Evolutionary conservation across 2,329 filamentous ascomycete genomes (phyloP).

Genomic region (Rhynchosporium graminicola): DNA sequence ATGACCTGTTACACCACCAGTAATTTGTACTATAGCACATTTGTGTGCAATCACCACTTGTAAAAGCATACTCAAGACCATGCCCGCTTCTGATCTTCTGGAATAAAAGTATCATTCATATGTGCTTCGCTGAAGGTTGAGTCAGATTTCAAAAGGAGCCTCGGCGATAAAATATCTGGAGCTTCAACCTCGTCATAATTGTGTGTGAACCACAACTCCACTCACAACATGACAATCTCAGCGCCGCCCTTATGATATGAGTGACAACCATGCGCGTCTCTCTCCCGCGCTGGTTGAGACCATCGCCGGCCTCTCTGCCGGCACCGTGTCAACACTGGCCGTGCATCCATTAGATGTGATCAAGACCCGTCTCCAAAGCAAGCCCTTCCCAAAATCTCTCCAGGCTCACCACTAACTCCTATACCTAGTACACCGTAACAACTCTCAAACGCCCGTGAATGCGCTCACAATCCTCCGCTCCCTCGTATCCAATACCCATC

Average conservation of each 20-base stretch:
- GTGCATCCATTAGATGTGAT: slow-evolving; percentile 94
- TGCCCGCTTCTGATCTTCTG: neutral
- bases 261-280: slow-evolving; percentile 53
- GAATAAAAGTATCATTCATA: neutral
- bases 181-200: slow-evolving; percentile 32
- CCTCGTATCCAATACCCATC: slow-evolving; percentile 50
- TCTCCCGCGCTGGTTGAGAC: slow-evolving; percentile 82
- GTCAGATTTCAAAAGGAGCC: slow-evolving; percentile 8
- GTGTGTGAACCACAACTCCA: slow-evolving; percentile 18
- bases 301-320: slow-evolving; percentile 86
- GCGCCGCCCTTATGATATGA: slow-evolving; percentile 40
- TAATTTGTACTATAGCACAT: slow-evolving; percentile 38
- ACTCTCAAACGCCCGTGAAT: slow-evolving; percentile 46
- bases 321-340: slow-evolving; percentile 79
- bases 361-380: slow-evolving; percentile 93
- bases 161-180: slow-evolving; percentile 20
- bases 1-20: slow-evolving; percentile 23
- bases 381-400: slow-evolving; percentile 36
- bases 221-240: slow-evolving; percentile 28
- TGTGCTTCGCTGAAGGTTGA: neutral
- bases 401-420: slow-evolving; percentile 22
- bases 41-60: slow-evolving; percentile 36
- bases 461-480: slow-evolving; percentile 54
- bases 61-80: neutral
- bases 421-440: slow-evolving; percentile 52